Conservation (phyloP, 2,329 filamentous ascomycete genomes). For the Acephala macrosclerotiorum region DNA sequence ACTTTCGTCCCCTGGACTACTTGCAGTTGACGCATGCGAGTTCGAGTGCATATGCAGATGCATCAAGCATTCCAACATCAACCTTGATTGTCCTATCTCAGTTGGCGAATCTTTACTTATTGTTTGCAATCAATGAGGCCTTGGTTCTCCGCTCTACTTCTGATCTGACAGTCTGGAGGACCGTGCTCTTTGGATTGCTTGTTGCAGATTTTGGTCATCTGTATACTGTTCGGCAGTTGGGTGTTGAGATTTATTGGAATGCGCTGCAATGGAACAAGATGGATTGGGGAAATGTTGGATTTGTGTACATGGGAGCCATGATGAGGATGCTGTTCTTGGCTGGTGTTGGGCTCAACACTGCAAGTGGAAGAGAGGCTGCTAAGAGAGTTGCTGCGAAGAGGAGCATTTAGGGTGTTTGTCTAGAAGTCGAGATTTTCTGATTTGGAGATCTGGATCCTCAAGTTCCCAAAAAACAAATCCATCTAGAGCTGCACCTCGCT, state of each 20-base stretch:
- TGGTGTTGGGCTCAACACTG: constrained; percentile 58
- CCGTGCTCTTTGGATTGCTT: constrained; percentile 71
- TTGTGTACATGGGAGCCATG: constrained; percentile 71
- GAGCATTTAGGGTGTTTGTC: neutral
- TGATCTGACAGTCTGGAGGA: constrained; percentile 74
- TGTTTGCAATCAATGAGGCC: constrained; percentile 80
- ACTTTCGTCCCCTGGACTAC: constrained; percentile 61
- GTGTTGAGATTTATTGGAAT: constrained; percentile 64
- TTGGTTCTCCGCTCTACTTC: constrained; percentile 74
- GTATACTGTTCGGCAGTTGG: constrained; percentile 68
- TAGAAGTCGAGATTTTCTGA: neutral
- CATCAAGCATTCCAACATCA: constrained; percentile 56
- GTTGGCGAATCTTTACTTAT: constrained; percentile 79
- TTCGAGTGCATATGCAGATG: constrained; percentile 33
- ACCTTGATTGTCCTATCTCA: constrained; percentile 76
- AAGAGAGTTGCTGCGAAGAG: constrained; percentile 26
- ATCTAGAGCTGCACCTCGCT: neutral
- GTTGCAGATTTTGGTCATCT: constrained; percentile 81
- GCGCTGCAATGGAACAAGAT: constrained; percentile 70
- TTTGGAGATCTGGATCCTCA: neutral
- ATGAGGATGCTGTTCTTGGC: constrained; percentile 66
- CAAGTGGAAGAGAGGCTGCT: constrained; percentile 28
- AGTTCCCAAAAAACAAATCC: neutral
- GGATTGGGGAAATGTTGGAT: constrained; percentile 72
- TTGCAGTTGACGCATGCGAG: constrained; percentile 66